Base-by-base conservation (phyloP, 306 rosid species). In the Casuarina glauca region DNA sequence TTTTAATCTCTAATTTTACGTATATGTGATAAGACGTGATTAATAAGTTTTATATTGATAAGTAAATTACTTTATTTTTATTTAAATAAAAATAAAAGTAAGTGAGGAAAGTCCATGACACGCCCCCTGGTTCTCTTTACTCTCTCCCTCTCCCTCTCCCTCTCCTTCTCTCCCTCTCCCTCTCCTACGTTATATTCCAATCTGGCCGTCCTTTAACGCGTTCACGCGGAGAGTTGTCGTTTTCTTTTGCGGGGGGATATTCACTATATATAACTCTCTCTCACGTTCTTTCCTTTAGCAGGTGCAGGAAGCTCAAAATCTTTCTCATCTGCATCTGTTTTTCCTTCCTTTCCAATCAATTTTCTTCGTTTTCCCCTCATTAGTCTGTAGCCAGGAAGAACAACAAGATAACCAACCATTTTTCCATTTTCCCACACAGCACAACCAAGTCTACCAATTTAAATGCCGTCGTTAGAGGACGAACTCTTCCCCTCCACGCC, bases 401-500 rank as follows among this genome's bases (percentile, higher is more conserved):
- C 43, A 32, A 49, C 0, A 43, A 54, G 13, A 36, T 1, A 61
- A 4, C 16, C 3, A 26, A 52, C 1, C 4, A 8, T 11, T 17
- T 9, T 1, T 44, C 20, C 4, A 7, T 44, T n/a, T 45, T n/a
- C 45, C 32, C 32, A 26, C 32, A 26, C 32, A 26, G 32, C 32
- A 26, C 1, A 26, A 26, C 32, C 32, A 26, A 26, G 32, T 26
- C 32, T 26, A 26, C 32, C 32, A 26, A 26, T 26, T 26, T 26
- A 26, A 81, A 87, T 88, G 89, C 90, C 96, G 3, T 78, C 89
- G 1, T 82, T 94, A 55, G 90, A 94, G 19, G 91, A 89, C 4
- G 96, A 91, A 63, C 79, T 89, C 5, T 88, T 90, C 45, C 98
- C 97, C 0, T 90, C 96, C 43, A 90, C 97, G 41, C 98, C 97